Evolutionary conservation across 2,329 filamentous ascomycete species (phyloP).

Genomic region (Dactylellina parvicollis): DNA sequence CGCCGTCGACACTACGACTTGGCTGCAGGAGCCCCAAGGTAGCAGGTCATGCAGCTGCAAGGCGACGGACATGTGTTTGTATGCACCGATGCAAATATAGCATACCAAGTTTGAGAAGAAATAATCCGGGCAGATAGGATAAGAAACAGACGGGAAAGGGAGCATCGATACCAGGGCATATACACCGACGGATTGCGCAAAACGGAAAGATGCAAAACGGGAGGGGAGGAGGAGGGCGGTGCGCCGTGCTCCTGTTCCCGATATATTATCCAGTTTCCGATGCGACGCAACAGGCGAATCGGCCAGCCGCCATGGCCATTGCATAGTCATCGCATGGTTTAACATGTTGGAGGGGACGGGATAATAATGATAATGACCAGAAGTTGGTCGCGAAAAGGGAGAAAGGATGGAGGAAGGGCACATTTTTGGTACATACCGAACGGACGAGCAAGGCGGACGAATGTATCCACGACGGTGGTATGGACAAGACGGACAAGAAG

Average conservation of each 20-base stretch:
- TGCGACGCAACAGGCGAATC: background rate
- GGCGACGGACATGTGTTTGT: constrained; percentile 21
- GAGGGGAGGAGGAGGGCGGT: too few species aligned
- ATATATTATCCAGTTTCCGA: constrained; percentile 23
- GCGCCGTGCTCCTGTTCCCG: constrained; percentile 10
- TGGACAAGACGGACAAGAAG: too few species aligned
- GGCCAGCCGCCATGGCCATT: background rate
- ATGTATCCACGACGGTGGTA: too few species aligned
- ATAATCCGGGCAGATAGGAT: constrained; percentile 8
- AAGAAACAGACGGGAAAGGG: constrained; percentile 2
- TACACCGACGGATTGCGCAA: constrained; percentile 3
- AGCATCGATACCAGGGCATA: background rate
- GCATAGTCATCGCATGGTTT: background rate
- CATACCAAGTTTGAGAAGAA: constrained; percentile 26
- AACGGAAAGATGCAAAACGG: background rate
- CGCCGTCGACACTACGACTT: constrained; percentile 26
- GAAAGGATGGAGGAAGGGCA: too few species aligned
- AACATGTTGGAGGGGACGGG: too few species aligned
- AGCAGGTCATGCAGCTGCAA: constrained; percentile 45
- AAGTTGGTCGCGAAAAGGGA: too few species aligned
- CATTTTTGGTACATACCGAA: too few species aligned
- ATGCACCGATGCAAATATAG: constrained; percentile 29
- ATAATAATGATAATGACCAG: too few species aligned
- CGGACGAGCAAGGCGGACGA: too few species aligned
- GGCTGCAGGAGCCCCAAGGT: constrained; percentile 33